Conservation (phyloP, 2,329 filamentous ascomycete genomes). For the Nothophaeocryptopus gaeumannii region DNA sequence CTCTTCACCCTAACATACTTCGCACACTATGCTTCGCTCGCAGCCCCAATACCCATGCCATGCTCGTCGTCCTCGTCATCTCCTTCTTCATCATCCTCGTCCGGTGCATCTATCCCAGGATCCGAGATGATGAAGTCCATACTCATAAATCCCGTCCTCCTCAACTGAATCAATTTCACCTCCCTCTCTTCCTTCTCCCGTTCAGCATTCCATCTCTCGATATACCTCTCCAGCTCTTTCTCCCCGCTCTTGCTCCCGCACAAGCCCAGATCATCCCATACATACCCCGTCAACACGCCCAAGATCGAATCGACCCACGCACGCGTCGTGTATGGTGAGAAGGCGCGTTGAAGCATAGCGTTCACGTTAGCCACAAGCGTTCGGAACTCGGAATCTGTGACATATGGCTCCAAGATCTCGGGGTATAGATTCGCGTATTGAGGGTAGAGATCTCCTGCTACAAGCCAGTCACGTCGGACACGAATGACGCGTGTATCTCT, state of each 20-base stretch:
- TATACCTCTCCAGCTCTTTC: conserved; percentile 69
- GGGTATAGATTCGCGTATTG: conserved; percentile 95
- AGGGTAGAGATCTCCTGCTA: conserved; percentile 83
- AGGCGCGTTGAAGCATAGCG: conserved; percentile 68
- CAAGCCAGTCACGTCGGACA: conserved; percentile 83
- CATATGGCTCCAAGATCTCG: conserved; percentile 84
- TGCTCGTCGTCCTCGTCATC: conserved; percentile 20
- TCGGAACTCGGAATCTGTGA: conserved; percentile 84
- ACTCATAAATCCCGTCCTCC: conserved; percentile 83
- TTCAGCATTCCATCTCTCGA: conserved; percentile 81
- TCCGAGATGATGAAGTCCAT: conserved; percentile 80
- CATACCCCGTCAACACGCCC: conserved; percentile 81
- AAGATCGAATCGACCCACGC: conserved; percentile 78
- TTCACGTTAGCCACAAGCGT: conserved; percentile 80
- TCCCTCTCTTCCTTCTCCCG: conserved; percentile 55
- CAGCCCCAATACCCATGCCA: background rate
- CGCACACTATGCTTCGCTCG: no score
- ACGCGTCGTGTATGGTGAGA: conserved; percentile 71
- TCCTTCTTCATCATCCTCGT: conserved; percentile 23
- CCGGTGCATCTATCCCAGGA: conserved; percentile 58
- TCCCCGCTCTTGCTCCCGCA: conserved; percentile 72
- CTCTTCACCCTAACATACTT: no score
- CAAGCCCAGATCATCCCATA: conserved; percentile 88
- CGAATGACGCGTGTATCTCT: conserved; percentile 82
- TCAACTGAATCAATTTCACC: conserved; percentile 73